Base-by-base conservation (phyloP, 108 stramenopile species). In the Bacterosira constricta region DNA sequence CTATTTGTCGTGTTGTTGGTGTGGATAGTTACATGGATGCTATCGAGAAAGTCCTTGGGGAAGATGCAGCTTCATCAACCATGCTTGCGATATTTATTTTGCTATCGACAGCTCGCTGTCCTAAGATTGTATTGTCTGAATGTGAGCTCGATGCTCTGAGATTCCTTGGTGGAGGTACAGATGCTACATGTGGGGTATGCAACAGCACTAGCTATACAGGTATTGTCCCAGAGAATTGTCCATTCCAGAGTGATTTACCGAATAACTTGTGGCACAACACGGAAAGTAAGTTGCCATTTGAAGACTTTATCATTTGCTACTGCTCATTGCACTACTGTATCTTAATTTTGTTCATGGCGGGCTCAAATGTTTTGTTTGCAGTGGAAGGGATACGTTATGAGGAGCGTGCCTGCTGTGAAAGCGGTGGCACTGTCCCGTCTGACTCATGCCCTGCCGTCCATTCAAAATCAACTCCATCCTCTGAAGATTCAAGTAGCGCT, bases 71-170 rank as follows among this genome's bases (percentile, higher is more conserved):
- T 18, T 68, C 66, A 26, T 58, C 66, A 7, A 26, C 39, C 17
- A 62, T 73, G 53, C 78, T 79, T 10, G 18, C 73, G 11, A 18
- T 47, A 1, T 66, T 79, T 30, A 46, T 79, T 23, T 17, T 7
- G 6, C 64, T 39, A 42, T 79, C 78, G 4, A 79, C 72, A 10
- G 72, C 72, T 0, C 23, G 34, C 20, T 79, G 78, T 45, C 78
- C 78, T 23, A 71, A 35, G 13, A 58, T 82, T 35, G 58, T 66
- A 23, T 38, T 73, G 17, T 44, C 38, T 6, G 23, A 37, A 1
- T 67, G 72, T 38, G 30, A 66, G 56, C 47, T 79, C 11, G 72
- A 79, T 3, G 54, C 36, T 21, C 25, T 79, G 34, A 31, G 78
- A 21, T 66, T 37, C 37, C 42, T 69, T 35, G 74, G 42, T 21